phyloP scores from a whole-genome alignment of 1,284 basidiomycete genomes.

The Sporisorium exsertum region DNA sequence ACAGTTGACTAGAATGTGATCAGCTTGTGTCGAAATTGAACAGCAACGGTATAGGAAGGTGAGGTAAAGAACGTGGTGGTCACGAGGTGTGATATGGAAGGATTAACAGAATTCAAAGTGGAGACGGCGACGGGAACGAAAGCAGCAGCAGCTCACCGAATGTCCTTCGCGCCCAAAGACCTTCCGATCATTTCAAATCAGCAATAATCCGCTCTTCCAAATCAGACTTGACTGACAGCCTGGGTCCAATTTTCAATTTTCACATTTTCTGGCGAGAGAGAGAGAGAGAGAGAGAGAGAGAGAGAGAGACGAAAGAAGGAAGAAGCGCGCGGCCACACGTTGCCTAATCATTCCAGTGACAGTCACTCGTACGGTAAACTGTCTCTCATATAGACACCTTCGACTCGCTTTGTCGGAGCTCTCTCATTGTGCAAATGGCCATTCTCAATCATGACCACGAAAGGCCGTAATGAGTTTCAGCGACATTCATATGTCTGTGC shows the following conservation, averaged over 20 bases:
- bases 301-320: neutral
- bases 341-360: constrained; percentile 28
- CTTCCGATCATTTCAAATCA: constrained; percentile 51
- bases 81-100: neutral
- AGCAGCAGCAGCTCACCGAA: neutral
- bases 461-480: too few species aligned
- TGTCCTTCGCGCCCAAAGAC: constrained; percentile 14
- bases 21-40: neutral
- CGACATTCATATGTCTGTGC: neutral
- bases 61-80: constrained; percentile 23
- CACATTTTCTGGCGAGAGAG: too few species aligned
- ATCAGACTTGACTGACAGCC: too few species aligned
- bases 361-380: constrained; percentile 27
- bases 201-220: neutral
- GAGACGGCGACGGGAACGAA: constrained; percentile 12
- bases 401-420: too few species aligned
- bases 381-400: too few species aligned
- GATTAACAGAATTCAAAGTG: neutral
- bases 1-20: neutral
- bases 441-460: too few species aligned
- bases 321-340: constrained; percentile 25
- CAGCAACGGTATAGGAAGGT: neutral
- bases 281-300: too few species aligned
- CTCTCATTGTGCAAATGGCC: too few species aligned
- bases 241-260: too few species aligned